A percentile compares a stretch with the other conserved stretches of the same genome.
Conservation (phyloP, 176 grass and related monocot species). For the Calamus simplicifolius region DNA sequence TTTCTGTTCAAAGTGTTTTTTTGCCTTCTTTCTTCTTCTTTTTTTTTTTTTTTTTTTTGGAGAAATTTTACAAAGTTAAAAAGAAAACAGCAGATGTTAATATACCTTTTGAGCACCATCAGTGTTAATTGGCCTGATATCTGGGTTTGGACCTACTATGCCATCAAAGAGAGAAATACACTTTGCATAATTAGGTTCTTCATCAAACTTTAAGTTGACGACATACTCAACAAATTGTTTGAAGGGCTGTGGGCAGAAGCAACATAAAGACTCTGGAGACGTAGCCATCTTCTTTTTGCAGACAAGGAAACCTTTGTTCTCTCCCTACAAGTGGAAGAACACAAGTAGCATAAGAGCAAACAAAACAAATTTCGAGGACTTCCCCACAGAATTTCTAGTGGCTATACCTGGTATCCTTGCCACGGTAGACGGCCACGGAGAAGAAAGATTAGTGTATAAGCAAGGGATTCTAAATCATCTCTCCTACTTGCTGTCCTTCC, state of each 20-base stretch:
- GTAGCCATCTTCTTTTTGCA: slow-evolving; percentile 99
- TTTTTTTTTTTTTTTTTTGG: not conserved
- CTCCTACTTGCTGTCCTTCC: slow-evolving; percentile 89
- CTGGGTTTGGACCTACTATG: slow-evolving; percentile 85
- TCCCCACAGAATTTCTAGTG: not conserved
- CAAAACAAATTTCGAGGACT: slow-evolving; percentile 11
- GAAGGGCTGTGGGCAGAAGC: slow-evolving; percentile 77
- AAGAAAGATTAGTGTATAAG: slow-evolving; percentile 97
- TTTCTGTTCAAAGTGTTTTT: too few species aligned
- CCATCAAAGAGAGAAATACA: slow-evolving; percentile 91
- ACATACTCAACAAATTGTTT: slow-evolving; percentile 94
- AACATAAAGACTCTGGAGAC: slow-evolving; percentile 82
- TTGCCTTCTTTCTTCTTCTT: too few species aligned
- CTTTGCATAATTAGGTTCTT: slow-evolving; percentile 95
- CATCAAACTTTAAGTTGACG: slow-evolving; percentile 99
- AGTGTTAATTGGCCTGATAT: slow-evolving; percentile 95
- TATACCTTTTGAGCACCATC: slow-evolving; percentile 98
- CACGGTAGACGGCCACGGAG: slow-evolving; percentile 84
- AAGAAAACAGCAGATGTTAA: slow-evolving; percentile 4
- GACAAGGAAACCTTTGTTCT: slow-evolving; percentile 95
- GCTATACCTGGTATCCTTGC: slow-evolving; percentile 98
- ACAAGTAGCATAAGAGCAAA: slow-evolving; percentile 16
- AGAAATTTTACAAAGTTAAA: not conserved
- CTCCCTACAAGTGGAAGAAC: slow-evolving; percentile 48
- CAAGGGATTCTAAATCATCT: slow-evolving; percentile 99